Conservation (phyloP, 2,329 filamentous ascomycete species). For the Cercospora brassicicola region DNA sequence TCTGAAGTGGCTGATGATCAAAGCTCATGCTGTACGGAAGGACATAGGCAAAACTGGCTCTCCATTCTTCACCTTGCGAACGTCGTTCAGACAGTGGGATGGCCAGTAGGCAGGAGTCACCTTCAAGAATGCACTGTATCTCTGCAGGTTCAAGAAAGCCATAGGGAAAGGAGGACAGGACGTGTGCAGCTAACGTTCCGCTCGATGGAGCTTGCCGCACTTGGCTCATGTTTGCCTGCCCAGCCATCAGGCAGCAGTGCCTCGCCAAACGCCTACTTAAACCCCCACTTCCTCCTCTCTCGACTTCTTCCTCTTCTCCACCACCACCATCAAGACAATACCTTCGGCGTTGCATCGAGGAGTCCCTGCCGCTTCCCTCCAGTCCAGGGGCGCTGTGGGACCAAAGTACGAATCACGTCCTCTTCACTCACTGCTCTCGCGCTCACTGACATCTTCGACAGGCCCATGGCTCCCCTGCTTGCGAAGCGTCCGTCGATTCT, state of each 20-base stretch:
- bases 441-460: neutral
- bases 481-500: neutral
- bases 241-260: neutral
- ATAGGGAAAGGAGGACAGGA: neutral
- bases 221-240: neutral
- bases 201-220: neutral
- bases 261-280: neutral
- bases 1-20: too few relatives aligned
- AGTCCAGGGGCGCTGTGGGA: neutral
- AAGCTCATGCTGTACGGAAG: neutral
- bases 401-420: neutral
- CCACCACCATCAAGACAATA: neutral
- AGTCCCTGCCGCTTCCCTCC: neutral
- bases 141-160: neutral
- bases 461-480: neutral
- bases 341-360: neutral
- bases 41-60: neutral
- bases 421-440: neutral
- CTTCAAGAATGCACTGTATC: neutral
- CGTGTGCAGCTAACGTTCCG: neutral
- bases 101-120: neutral
- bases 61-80: neutral
- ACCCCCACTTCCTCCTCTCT: neutral
- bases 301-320: neutral
- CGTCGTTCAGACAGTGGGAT: too few relatives aligned